A percentile compares a stretch with the other conserved stretches of the same genome.
Conservation (phyloP, 139 green algal species). For the Chlorella vulgaris region DNA sequence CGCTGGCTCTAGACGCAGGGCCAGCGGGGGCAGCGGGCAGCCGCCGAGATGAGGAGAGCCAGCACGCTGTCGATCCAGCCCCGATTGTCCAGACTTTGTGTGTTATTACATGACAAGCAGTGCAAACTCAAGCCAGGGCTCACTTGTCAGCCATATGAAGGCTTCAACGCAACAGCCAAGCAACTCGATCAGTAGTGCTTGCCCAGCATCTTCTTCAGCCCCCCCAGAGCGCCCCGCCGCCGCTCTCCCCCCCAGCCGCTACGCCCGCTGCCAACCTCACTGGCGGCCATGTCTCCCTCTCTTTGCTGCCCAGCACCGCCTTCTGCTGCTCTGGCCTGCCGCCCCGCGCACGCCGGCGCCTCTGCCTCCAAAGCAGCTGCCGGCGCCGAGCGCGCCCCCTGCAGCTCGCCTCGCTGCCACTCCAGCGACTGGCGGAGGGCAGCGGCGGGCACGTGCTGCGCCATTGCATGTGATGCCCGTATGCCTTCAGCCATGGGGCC, state of each 20-base stretch:
- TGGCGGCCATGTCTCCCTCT: background rate
- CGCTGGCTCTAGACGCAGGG: background rate
- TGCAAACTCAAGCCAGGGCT: no score
- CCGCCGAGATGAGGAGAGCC: background rate
- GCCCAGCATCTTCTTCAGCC: background rate
- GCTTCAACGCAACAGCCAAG: no score
- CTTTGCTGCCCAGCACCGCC: background rate
- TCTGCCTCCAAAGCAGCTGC: background rate
- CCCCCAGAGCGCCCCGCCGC: background rate
- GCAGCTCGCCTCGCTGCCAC: background rate
- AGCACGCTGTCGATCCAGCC: background rate
- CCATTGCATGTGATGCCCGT: constrained; percentile 13
- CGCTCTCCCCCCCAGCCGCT: background rate
- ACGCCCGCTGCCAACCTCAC: background rate
- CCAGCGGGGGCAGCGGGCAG: background rate
- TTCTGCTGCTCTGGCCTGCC: background rate
- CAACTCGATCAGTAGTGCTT: background rate
- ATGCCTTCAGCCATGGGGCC: background rate
- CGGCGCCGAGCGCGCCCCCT: background rate
- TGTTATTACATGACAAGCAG: no score
- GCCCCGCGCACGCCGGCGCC: background rate
- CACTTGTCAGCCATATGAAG: no score
- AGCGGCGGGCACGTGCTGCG: constrained; percentile 7
- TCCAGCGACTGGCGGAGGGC: constrained; percentile 17
- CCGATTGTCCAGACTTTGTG: background rate